Base-by-base conservation (phyloP, 768 basidiomycete genomes). In the Russula vinacea region DNA sequence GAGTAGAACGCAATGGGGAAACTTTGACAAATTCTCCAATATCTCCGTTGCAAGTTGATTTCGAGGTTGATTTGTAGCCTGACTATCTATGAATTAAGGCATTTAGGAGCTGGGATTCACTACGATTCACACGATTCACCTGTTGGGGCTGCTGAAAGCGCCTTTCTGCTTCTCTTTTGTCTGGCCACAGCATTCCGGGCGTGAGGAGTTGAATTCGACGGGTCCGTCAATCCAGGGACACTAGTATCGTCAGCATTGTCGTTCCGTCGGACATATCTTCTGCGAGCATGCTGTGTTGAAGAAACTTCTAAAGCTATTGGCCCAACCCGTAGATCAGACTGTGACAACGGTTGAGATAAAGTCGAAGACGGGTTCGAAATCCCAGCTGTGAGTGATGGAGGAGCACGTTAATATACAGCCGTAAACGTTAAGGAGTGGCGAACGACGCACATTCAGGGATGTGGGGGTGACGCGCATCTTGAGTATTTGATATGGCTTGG, bases 1-100 rank as follows among this genome's bases (percentile, higher is more conserved):
- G 19, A 98, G 81, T 29, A 98, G 79, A 33, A 97, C 80, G 71
- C 94, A 95, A 69, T 94, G 90, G 24, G 95, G 90, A 71, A 93
- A 97, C 53, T 77, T 83, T 45, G 78, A 76, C 22, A 90, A 79
- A 71, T 97, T 93, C 29, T 81, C 74, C 66, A 83, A 78, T 37
- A 98, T 87, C 67, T 86, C 87, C 50, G 73, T 79, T 3, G 92
- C 88, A 24, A 96, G 81, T 53, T 80, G 75, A 29, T 79, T 84
- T n/a, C 68, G 68, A 37, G 68, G 68, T 37, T 40, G 68, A 32
- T 26, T 44, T 47, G 26, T 32, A 52, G 45, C 8, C 19, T 24
- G 17, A 19, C 7, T 47, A 40, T 67, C 66, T 67, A 52, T 29
- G 16, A 56, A 45, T 47, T 13, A n/a, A 17, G 13, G 6, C 9